Evolutionary conservation across 257 asterid genomes (phyloP), one percentile per base, ranked within the genome.

Genomic region (Solanum infundibuliforme): DNA sequence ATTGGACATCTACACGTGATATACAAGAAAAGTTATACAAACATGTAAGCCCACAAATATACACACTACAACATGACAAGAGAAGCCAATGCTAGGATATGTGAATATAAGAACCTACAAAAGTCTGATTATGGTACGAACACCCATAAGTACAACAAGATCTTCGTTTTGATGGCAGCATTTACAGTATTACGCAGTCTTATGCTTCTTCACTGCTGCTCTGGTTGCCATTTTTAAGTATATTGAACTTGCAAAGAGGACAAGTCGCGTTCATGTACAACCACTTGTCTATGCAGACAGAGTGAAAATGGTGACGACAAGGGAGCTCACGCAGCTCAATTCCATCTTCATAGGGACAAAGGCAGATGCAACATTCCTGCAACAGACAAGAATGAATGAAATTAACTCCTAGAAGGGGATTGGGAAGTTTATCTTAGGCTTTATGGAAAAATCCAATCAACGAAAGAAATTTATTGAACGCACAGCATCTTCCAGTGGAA

Each of bases 281-380:
- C 99, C 99, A 97, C 92, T 95, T 97, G 91, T 97, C 99, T 83
- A 97, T 92, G 95, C 99, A 97, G 83, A 92, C 90, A 4, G 94
- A 81, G 89, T 97, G 99, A 65, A 97, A 97, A 90, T 97, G 98
- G 92, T 97, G 99, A 16, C 93, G 98, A 84, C 99, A 97, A 35
- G 99, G 99, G 88, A 97, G 98, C 88, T 97, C 98, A 23, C 99
- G 99, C 69, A 97, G 91, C 88, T 97, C 99, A 36, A 92, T 88
- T 83, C 99, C 99, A 89, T 97, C 99, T 4, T 97, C 98, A 16
- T 97, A 97, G 27, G 95, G 68, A 85, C 98, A 91, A 18, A 97
- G 95, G 94, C 99, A 97, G 71, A 97, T 94, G 91, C 99, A 97
- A 75, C 99, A 97, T 93, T 97, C 99, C 99, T 97, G 90, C 89